Evolutionary conservation across 331 rosid species (phyloP).

Genomic region (Spiraea crenata): DNA sequence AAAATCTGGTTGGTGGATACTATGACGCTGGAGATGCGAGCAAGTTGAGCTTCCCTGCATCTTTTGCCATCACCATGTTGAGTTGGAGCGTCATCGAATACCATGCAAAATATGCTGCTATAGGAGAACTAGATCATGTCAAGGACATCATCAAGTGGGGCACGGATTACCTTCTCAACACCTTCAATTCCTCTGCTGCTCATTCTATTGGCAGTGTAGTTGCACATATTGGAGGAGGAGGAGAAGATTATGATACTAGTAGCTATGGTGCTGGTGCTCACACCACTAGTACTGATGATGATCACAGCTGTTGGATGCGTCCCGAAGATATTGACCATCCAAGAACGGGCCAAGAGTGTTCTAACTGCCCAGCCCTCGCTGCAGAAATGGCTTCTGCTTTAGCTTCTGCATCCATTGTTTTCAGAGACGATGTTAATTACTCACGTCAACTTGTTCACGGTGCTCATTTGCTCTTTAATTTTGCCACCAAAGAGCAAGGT

Average conservation of each 20-base stretch:
- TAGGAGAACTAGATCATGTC: constrained; percentile 12
- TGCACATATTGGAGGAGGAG: neutral
- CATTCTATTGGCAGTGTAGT: neutral
- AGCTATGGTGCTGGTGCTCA: no score
- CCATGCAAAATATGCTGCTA: neutral
- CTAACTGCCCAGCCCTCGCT: constrained; percentile 24
- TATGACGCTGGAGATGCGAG: constrained; percentile 6
- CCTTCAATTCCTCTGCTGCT: constrained; percentile 2
- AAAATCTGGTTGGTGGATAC: constrained; percentile 2
- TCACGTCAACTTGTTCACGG: constrained; percentile 24
- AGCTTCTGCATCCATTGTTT: constrained; percentile 33
- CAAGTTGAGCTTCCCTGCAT: constrained; percentile 16
- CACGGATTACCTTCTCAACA: constrained; percentile 10
- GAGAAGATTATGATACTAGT: neutral
- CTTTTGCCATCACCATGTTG: constrained; percentile 20
- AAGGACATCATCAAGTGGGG: constrained; percentile 11
- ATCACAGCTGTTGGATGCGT: constrained; percentile 26
- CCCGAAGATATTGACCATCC: constrained; percentile 20
- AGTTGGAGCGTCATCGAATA: constrained; percentile 20
- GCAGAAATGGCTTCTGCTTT: constrained; percentile 32
- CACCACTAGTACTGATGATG: neutral
- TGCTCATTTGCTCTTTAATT: constrained; percentile 15
- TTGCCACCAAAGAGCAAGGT: constrained; percentile 22
- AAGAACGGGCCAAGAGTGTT: constrained; percentile 12
- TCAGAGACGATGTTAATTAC: constrained; percentile 17